Evolutionary conservation across 169 alveolate species (phyloP), one percentile per base, ranked within the genome.

Genomic region (Cryptosporidium parvum): DNA sequence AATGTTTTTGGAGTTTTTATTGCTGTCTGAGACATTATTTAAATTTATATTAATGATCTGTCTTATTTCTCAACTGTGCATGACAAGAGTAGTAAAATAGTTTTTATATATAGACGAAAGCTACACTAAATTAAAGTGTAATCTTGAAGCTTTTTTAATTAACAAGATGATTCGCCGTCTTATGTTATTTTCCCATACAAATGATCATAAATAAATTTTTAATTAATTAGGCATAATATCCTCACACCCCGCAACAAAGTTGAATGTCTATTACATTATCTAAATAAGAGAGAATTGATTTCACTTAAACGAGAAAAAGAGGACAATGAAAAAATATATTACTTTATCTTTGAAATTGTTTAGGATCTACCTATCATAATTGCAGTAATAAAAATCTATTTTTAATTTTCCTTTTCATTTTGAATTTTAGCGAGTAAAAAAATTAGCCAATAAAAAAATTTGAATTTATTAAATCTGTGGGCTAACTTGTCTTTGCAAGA

Each of bases 1-100:
- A 91, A 26, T 12, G 89, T 80, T 65, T 80, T 80, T 59, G 89
- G 89, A 67, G 45, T 80, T 37, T 80, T 80, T 44, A 80, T 67
- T 35, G 42, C 53, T 23, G 80, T 31, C n/a, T 80, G 89, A 80
- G 89, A 80, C 89, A 80, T 80, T 52, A 7, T 72, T 70, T 4
- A 56, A n/a, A 56, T 2, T 26, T n/a, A 2, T 8, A 56, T 56
- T 3, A 56, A 56, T 23, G 16, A 23, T n/a, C 21, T 56, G 18
- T 56, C 67, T 56, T 26, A 23, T n/a, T n/a, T 16, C 31, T 56
- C 35, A 56, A 26, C 18, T 56, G 2, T 26, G 12, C 67, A 56
- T 56, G 67, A 56, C 35, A 56, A 56, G 1, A 23, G 8, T 56
- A 21, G 67, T n/a, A 26, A 23, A n/a, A 56, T 23, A 23, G 0